phyloP scores from a whole-genome alignment of 108 stramenopile genomes.

The Thalassiosira profunda region DNA sequence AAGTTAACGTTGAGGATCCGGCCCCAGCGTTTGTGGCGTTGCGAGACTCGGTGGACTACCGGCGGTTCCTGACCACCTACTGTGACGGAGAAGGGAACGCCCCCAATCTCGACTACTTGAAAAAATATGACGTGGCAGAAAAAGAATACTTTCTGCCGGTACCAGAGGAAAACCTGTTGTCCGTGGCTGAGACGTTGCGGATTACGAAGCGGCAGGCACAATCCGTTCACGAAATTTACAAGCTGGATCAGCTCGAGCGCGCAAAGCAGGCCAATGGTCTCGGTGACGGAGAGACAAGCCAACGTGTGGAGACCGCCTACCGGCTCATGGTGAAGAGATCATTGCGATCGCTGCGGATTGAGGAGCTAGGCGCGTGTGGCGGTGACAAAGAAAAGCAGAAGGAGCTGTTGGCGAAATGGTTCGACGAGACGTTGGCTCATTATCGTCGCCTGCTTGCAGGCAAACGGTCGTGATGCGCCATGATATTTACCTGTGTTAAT shows the following conservation, averaged over 20 bases:
- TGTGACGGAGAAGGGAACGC: background rate
- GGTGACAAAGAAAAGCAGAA: constrained; percentile 76
- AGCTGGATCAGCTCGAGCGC: constrained; percentile 25
- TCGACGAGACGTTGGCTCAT: constrained; percentile 51
- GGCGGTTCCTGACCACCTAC: constrained; percentile 19
- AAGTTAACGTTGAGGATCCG: constrained; percentile 60
- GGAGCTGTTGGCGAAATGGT: constrained; percentile 54
- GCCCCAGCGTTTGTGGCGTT: constrained; percentile 50
- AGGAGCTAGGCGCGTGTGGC: constrained; percentile 63
- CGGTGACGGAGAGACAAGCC: constrained; percentile 8
- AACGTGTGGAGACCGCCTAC: constrained; percentile 50
- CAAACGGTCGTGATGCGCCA: no score
- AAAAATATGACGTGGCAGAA: constrained; percentile 7
- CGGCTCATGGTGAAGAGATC: constrained; percentile 87
- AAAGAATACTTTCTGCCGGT: constrained; percentile 33
- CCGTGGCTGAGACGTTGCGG: constrained; percentile 16
- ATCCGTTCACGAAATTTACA: constrained; percentile 44
- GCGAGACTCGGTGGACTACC: constrained; percentile 44
- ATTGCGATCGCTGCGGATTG: constrained; percentile 52
- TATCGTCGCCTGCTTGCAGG: constrained; percentile 17
- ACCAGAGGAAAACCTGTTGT: constrained; percentile 7
- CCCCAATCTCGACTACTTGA: background rate
- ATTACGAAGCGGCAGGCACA: constrained; percentile 46
- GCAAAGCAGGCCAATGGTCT: constrained; percentile 35
- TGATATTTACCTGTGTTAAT: no score